Percentiles rank a stretch among this genome's conserved stretches.
phyloP scores from a whole-genome alignment of 2,329 filamentous ascomycete genomes.

The Herpotrichia juniperi region DNA sequence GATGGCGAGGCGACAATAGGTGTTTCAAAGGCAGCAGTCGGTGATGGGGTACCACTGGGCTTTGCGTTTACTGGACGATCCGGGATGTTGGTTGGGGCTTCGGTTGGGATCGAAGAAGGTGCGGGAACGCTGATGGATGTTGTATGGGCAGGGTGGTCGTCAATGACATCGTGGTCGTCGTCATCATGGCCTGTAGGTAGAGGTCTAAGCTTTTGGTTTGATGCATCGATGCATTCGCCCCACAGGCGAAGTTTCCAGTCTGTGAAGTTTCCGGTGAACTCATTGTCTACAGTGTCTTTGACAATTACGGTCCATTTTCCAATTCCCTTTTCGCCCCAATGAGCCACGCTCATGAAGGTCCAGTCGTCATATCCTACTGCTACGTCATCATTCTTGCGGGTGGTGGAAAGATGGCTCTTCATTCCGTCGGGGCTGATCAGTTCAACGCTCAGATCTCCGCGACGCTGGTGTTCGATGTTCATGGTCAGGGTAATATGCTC shows the following conservation, averaged over 20 bases:
- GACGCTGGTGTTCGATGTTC: constrained; percentile 86
- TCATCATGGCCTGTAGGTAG: constrained; percentile 85
- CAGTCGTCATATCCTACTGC: constrained; percentile 82
- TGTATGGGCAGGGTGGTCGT: constrained; percentile 63
- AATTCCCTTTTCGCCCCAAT: constrained; percentile 89
- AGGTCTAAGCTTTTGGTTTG: constrained; percentile 75
- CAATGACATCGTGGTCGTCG: constrained; percentile 72
- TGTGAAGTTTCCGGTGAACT: constrained; percentile 75
- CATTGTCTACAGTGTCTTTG: constrained; percentile 82
- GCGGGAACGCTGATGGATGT: constrained; percentile 59
- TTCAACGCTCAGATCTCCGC: constrained; percentile 92
- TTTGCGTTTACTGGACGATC: constrained; percentile 66
- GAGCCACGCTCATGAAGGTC: constrained; percentile 98
- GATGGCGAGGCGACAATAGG: constrained; percentile 22
- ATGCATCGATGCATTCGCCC: constrained; percentile 83
- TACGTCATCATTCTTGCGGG: constrained; percentile 72
- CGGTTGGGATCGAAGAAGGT: constrained; percentile 53
- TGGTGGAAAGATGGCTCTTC: constrained; percentile 80
- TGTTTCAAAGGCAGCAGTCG: constrained; percentile 21
- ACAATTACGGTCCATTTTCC: constrained; percentile 92
- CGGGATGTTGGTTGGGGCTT: constrained; percentile 54
- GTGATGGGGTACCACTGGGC: constrained; percentile 46
- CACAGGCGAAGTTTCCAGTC: constrained; percentile 96
- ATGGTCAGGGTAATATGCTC: constrained; percentile 98
- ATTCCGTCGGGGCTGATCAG: constrained; percentile 82